phyloP scores from a whole-genome alignment of 2,329 filamentous ascomycete species.

The Diaporthe sp. region DNA sequence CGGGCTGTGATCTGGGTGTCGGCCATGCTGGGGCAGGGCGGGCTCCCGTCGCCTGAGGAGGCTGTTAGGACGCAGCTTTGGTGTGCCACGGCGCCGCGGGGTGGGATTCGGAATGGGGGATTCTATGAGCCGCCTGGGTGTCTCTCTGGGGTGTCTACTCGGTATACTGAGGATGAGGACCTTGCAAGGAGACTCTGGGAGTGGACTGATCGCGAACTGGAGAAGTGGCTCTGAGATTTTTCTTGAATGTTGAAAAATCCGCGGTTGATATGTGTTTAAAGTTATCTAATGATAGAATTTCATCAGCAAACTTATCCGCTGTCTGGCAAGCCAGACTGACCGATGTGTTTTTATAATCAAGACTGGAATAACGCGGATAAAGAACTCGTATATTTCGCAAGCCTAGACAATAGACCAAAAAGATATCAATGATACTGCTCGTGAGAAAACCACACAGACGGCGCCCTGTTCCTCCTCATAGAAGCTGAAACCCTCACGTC shows the following conservation, averaged over 20 bases:
- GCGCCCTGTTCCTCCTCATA: not conserved
- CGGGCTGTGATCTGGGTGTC: not conserved
- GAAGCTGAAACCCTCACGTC: not conserved
- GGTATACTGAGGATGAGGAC: not conserved
- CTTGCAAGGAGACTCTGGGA: not conserved
- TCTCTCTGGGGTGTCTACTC: not conserved
- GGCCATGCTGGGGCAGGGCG: not conserved
- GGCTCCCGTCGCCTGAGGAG: not conserved
- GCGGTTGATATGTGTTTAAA: not conserved
- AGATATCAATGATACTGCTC: not conserved
- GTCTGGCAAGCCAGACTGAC: no score
- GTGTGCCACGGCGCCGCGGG: not conserved
- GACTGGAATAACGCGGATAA: accelerated
- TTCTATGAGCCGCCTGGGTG: not conserved
- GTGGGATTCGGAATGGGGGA: not conserved
- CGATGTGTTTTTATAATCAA: accelerated
- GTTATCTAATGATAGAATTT: no score
- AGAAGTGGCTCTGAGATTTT: not conserved
- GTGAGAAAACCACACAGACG: not conserved
- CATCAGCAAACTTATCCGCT: no score
- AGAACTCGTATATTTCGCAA: no score
- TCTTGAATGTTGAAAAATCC: not conserved
- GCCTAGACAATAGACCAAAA: no score
- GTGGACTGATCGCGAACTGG: not conserved
- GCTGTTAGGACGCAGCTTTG: not conserved